These are phyloP conservation scores for Nitzschia sp. DNA, from an alignment of 108 stramenopile species.

Conservation along the genomic window DNA sequence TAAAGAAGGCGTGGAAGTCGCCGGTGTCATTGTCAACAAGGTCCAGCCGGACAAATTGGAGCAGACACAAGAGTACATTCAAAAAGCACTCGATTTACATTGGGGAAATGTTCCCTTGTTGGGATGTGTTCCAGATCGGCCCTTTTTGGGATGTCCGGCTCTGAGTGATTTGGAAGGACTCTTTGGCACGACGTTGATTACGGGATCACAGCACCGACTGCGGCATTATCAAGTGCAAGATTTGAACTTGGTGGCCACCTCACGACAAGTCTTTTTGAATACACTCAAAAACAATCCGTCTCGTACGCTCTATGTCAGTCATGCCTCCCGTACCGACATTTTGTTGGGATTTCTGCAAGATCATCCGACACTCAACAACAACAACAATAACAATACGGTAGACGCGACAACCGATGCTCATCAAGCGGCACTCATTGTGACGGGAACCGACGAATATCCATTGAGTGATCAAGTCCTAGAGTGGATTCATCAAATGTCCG, in stretches of 20 bases:
- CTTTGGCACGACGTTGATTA: constrained; percentile 67
- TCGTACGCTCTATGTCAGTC: constrained; percentile 86
- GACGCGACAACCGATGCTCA: constrained; percentile 13
- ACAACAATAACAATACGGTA: neutral
- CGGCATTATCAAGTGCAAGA: constrained; percentile 80
- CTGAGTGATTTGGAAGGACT: constrained; percentile 80
- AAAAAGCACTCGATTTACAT: constrained; percentile 54
- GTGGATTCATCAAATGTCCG: constrained; percentile 50
- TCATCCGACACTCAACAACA: constrained; percentile 37
- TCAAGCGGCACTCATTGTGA: constrained; percentile 75
- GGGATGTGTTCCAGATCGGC: constrained; percentile 88
- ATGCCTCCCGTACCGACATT: constrained; percentile 83
- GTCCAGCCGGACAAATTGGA: constrained; percentile 85
- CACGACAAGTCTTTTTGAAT: constrained; percentile 78
- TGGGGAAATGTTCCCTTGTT: constrained; percentile 81
- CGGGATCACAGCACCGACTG: constrained; percentile 70
- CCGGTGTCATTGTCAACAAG: constrained; percentile 92
- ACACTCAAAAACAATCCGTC: constrained; percentile 62
- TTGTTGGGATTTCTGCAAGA: constrained; percentile 85
- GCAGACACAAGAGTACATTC: constrained; percentile 66
- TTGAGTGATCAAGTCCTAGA: constrained; percentile 55
- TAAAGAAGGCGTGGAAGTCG: constrained; percentile 73
- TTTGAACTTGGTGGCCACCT: constrained; percentile 83
- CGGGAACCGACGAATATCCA: constrained; percentile 62
- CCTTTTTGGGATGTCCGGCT: constrained; percentile 85